phyloP scores from a whole-genome alignment of 75 land plant genomes.

The Gnetum montanum region DNA sequence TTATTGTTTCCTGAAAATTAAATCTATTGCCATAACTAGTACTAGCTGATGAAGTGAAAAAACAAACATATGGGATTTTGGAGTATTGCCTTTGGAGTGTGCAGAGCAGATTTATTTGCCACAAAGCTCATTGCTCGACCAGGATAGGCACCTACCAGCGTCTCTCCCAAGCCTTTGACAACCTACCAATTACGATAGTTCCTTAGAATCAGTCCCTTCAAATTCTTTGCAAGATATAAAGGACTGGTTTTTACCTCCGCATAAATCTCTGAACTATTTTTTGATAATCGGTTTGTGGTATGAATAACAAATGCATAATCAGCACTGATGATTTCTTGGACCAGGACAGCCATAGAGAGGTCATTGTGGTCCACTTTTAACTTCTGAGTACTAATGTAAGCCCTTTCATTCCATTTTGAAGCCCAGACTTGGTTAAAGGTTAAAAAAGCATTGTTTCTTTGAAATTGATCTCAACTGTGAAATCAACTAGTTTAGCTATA shows the following conservation, averaged over 20 bases:
- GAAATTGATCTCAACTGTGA: no score
- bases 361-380: conserved; percentile 43
- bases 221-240: neutral
- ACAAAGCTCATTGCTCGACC: conserved; percentile 52
- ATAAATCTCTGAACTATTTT: conserved; percentile 37
- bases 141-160: conserved; percentile 47
- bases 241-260: conserved; percentile 28
- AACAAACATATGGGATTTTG: neutral
- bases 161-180: conserved; percentile 50
- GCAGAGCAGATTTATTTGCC: conserved; percentile 24
- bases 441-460: no score
- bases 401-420: conserved; percentile 57
- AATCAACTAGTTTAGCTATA: no score
- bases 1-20: neutral
- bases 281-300: conserved; percentile 41
- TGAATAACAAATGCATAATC: conserved; percentile 58
- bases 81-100: conserved; percentile 25
- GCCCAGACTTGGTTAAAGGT: conserved; percentile 68
- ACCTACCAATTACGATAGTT: conserved; percentile 12
- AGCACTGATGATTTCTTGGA: conserved; percentile 45
- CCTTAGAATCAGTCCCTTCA: neutral
- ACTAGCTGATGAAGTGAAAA: neutral
- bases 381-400: conserved; percentile 41
- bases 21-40: neutral
- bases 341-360: conserved; percentile 45